Evolutionary conservation across 345 rosid species (phyloP), one percentile per base, ranked within the genome.

Genomic region (Toxicodendron radicans): DNA sequence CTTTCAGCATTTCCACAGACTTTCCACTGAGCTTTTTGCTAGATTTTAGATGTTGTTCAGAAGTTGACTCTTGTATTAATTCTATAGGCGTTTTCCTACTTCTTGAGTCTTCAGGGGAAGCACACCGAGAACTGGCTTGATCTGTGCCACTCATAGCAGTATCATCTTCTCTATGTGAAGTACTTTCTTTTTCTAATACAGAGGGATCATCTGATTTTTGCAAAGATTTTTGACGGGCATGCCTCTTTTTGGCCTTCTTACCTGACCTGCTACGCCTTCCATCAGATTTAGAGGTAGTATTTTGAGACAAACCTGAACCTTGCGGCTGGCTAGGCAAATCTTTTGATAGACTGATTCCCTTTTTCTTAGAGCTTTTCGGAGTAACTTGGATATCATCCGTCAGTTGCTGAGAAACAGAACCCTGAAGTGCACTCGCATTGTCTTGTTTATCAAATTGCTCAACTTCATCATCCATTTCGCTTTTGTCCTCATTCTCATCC

Each of bases 231-330:
- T 87, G 97, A 79, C 82, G 94, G 76, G 87, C 89, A 64, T 90
- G 97, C 78, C 97, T 93, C 87, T 90, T 96, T 80, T 93, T 96
- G 54, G 97, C 94, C 83, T 96, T 96, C 87, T 92, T 93, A 71
- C 97, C 99, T 1, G 93, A 90, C 78, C 96, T 89, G 81, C 91
- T 82, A 38, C 89, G 89, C 69, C 89, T 87, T 57, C 77, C 92
- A 76, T 95, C 97, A 68, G 92, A 59, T 79, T 84, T 87, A 33
- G 70, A 17, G 27, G 80, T 60, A 43, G 82, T 74, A 66, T 61
- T 82, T 66, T 80, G 91, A 74, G 97, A 80, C 64, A 86, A 70
- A 56, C 81, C 79, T 56, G 91, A 85, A 80, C 76, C 73, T 73
- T 85, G 88, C 68, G 76, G 82, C 66, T 87, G 92, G 80, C 82